phyloP scores from a whole-genome alignment of 129 eudicot genomes.

The Cynara cardunculus region DNA sequence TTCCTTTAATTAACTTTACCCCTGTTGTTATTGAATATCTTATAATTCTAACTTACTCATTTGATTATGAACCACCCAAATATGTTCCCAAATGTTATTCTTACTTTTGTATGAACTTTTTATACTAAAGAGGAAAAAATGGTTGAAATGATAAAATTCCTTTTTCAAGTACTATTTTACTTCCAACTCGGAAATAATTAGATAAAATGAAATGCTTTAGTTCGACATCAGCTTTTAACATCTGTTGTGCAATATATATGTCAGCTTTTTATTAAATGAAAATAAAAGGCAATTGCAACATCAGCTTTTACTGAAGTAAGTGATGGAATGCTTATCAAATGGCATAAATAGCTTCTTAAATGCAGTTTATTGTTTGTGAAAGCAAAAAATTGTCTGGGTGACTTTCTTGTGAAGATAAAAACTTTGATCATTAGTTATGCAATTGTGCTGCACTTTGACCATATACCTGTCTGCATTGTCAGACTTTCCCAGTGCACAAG shows the following conservation, averaged over 20 bases:
- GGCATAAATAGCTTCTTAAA: not conserved
- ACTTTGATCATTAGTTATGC: not conserved
- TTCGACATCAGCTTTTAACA: not conserved
- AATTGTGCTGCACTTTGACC: not conserved
- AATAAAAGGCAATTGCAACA: not conserved
- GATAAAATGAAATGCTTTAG: not conserved
- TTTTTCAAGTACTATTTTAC: no score
- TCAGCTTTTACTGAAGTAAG: not conserved
- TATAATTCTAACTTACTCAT: no score
- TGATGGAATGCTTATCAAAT: not conserved
- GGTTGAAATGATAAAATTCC: no score
- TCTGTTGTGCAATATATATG: not conserved
- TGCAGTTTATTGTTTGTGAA: not conserved
- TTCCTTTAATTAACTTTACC: no score
- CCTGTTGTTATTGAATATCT: no score
- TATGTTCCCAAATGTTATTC: no score
- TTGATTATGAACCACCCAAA: no score
- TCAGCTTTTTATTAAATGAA: not conserved
- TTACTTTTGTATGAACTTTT: no score
- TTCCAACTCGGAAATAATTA: no score
- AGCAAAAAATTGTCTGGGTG: not conserved
- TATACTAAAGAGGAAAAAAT: no score
- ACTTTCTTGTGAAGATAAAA: not conserved
- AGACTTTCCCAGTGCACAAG: constrained; percentile 65
- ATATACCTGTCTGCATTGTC: constrained; percentile 66